phyloP scores from a whole-genome alignment of 768 basidiomycete species.

The Cyclocybe cylindracea region DNA sequence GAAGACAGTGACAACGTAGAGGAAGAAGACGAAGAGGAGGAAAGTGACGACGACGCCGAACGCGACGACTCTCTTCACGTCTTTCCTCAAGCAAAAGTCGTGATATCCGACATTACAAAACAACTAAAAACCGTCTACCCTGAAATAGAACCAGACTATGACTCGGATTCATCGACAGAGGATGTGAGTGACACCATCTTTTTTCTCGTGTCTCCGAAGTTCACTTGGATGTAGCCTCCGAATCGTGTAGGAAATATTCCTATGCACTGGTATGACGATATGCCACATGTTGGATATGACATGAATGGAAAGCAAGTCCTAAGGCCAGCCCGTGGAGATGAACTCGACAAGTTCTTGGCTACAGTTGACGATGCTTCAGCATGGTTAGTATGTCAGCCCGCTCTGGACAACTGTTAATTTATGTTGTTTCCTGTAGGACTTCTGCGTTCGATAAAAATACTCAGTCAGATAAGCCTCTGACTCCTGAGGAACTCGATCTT shows the following conservation, averaged over 20 bases:
- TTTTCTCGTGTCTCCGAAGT: constrained; percentile 7
- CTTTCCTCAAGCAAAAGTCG: constrained; percentile 64
- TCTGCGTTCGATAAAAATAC: constrained; percentile 88
- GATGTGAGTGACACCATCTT: constrained; percentile 55
- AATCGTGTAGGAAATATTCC: constrained; percentile 95
- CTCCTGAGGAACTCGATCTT: constrained; percentile 91
- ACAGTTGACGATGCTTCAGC: constrained; percentile 90
- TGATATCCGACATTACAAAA: constrained; percentile 83
- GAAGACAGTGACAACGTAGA: constrained; percentile 36
- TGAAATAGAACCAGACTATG: constrained; percentile 88
- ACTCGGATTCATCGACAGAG: constrained; percentile 90
- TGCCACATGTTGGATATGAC: constrained; percentile 98
- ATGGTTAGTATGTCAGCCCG: constrained; percentile 58
- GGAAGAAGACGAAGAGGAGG: constrained; percentile 42
- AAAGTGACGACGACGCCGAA: constrained; percentile 35
- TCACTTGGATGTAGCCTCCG: constrained; percentile 60
- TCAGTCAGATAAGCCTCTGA: constrained; percentile 84
- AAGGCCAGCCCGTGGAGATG: constrained; percentile 93
- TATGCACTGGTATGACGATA: constrained; percentile 98
- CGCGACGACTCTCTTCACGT: constrained; percentile 52
- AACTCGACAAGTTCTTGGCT: constrained; percentile 93
- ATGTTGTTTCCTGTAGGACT: constrained; percentile 54
- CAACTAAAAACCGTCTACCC: constrained; percentile 82
- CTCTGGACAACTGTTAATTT: not conserved
- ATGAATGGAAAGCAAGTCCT: constrained; percentile 93